Evolutionary conservation across 2,329 filamentous ascomycete species (phyloP).

Genomic region (Ophiostoma quercus): DNA sequence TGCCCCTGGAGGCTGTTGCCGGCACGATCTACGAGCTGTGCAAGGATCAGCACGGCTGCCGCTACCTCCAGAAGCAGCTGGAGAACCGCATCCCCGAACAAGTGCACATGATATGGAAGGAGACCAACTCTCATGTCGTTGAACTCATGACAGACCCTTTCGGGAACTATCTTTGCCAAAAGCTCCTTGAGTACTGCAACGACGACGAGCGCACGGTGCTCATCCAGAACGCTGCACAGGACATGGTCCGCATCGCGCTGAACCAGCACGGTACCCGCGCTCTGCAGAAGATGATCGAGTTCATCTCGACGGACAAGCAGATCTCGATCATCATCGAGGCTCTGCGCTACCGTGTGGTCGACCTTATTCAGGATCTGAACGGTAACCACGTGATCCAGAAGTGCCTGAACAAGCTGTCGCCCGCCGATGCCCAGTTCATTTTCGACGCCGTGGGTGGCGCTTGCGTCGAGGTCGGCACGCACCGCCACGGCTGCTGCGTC

Average conservation of each 20-base stretch:
- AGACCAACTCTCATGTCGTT: conserved; percentile 88
- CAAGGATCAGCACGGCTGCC: conserved; percentile 97
- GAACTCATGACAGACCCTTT: conserved; percentile 99
- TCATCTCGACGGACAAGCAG: conserved; percentile 79
- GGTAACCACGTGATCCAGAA: conserved; percentile 99
- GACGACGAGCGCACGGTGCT: conserved; percentile 90
- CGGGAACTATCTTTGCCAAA: conserved; percentile 98
- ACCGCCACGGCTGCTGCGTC: conserved; percentile 96
- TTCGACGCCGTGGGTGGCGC: conserved; percentile 86
- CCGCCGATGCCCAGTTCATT: conserved; percentile 87
- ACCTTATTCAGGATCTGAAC: conserved; percentile 94
- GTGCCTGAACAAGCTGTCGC: conserved; percentile 87
- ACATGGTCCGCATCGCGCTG: conserved; percentile 87
- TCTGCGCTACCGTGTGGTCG: conserved; percentile 76
- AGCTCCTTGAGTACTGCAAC: conserved; percentile 90
- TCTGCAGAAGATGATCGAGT: conserved; percentile 99
- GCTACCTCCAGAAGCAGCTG: conserved; percentile 93
- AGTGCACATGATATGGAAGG: conserved; percentile 87
- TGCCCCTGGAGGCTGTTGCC: conserved; percentile 71
- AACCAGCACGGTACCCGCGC: conserved; percentile 97
- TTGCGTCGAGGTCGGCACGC: conserved; percentile 87
- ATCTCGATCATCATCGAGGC: conserved; percentile 82
- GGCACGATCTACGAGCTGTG: conserved; percentile 85
- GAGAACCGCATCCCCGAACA: conserved; percentile 81
- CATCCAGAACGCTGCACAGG: conserved; percentile 80